Conservation (phyloP, 441 rosid species). For the Erodium trifolium region DNA sequence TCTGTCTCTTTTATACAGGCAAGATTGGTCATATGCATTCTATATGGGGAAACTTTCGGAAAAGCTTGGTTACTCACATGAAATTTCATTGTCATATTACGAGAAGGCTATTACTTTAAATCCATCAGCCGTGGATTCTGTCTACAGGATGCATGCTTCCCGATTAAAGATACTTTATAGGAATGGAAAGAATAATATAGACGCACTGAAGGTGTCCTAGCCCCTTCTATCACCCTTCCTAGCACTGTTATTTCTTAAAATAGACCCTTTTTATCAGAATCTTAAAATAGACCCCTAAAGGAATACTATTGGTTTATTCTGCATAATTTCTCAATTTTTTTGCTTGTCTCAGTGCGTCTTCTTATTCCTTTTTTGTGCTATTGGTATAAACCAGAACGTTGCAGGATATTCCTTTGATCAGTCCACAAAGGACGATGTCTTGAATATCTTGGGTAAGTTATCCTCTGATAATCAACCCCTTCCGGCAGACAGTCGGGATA, state of each 20-base stretch:
- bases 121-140: slow-evolving; percentile 85
- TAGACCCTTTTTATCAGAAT: not conserved
- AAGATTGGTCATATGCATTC: slow-evolving; percentile 97
- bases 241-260: slow-evolving; percentile 4
- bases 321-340: slow-evolving; percentile 11
- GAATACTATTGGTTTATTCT: not conserved
- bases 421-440: slow-evolving; percentile 55
- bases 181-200: slow-evolving; percentile 59
- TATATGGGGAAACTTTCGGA: slow-evolving; percentile 96
- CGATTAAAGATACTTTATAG: slow-evolving; percentile 78
- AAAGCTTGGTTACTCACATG: slow-evolving; percentile 74
- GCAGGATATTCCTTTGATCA: slow-evolving; percentile 53
- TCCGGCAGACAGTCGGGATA: slow-evolving; percentile 38
- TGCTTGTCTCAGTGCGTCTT: not conserved
- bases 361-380: slow-evolving; percentile 17
- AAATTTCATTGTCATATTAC: slow-evolving; percentile 64
- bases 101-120: slow-evolving; percentile 74
- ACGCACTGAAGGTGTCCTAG: slow-evolving; percentile 62
- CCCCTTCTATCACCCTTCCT: not conserved
- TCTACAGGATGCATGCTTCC: slow-evolving; percentile 98
- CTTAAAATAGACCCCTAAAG: not conserved
- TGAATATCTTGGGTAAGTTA: slow-evolving; percentile 39
- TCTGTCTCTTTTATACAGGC: slow-evolving; percentile 40
- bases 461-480: slow-evolving; percentile 35
- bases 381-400: slow-evolving; percentile 39